phyloP scores from a whole-genome alignment of 345 rosid species.

The Hibiscus mutabilis region DNA sequence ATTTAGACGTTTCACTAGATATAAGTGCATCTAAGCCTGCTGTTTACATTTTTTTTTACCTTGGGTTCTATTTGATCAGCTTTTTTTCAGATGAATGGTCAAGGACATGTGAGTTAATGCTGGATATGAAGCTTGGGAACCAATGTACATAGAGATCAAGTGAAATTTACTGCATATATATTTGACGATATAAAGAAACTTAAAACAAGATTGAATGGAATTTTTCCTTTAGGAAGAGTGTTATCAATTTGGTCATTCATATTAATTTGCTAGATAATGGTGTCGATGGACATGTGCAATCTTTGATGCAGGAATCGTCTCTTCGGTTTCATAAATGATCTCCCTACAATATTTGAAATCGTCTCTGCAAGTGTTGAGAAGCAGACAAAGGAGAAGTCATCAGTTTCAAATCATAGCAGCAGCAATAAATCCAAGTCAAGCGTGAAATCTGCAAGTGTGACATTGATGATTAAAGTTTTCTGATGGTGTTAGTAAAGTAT shows the following conservation, averaged over 20 bases:
- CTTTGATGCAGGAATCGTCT: slow-evolving; percentile 53
- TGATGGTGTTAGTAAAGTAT: not conserved
- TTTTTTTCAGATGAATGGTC: not conserved
- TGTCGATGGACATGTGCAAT: not conserved
- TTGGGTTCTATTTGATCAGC: not conserved
- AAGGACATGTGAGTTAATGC: slow-evolving; percentile 3
- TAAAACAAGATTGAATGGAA: not conserved
- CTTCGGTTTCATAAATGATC: slow-evolving; percentile 64
- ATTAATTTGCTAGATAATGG: not conserved
- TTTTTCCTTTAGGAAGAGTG: not conserved
- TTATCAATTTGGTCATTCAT: not conserved
- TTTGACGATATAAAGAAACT: not conserved
- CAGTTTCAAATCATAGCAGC: slow-evolving; percentile 47
- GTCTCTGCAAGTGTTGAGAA: slow-evolving; percentile 53
- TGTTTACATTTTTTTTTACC: not conserved
- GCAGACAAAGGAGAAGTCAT: slow-evolving; percentile 51
- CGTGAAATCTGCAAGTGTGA: slow-evolving; percentile 42
- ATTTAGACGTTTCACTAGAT: not conserved
- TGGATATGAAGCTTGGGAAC: slow-evolving; percentile 1
- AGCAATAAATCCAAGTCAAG: slow-evolving; percentile 46
- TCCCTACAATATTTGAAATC: slow-evolving; percentile 67
- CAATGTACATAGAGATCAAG: not conserved
- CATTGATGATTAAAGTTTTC: not conserved
- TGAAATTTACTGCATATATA: not conserved
- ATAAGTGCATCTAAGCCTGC: not conserved